These are phyloP conservation scores for Ehretia macrophylla DNA, from an alignment of 257 asterid species.

Conservation along the genomic window DNA sequence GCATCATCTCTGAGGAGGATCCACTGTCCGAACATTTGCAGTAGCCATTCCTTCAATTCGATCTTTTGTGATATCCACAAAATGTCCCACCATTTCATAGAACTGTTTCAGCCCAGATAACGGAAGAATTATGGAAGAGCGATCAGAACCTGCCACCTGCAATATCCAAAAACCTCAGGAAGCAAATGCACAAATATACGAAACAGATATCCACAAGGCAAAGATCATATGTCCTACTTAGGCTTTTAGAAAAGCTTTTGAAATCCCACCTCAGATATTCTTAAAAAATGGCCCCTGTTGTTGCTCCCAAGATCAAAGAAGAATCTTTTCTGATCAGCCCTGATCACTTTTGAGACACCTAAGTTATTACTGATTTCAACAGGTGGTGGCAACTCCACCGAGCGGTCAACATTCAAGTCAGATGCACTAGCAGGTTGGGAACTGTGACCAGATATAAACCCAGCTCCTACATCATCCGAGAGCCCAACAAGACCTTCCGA, in stretches of 20 bases:
- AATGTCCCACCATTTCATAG: constrained; percentile 93
- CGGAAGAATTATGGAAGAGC: constrained; percentile 93
- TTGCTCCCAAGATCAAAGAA: constrained; percentile 97
- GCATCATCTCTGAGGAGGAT: constrained; percentile 72
- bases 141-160: constrained; percentile 95
- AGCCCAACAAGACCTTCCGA: constrained; percentile 76
- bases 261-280: constrained; percentile 78
- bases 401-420: constrained; percentile 58
- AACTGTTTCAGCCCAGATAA: constrained; percentile 87
- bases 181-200: not conserved
- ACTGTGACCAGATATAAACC: constrained; percentile 86
- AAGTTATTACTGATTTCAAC: constrained; percentile 48
- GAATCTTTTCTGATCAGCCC: constrained; percentile 94
- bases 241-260: no score
- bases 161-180: not conserved
- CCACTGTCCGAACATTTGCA: constrained; percentile 81
- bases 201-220: not conserved
- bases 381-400: constrained; percentile 66
- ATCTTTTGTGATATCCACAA: constrained; percentile 86
- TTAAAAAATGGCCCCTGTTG: constrained; percentile 90
- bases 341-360: constrained; percentile 81
- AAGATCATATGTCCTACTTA: not conserved
- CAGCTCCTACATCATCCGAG: constrained; percentile 97
- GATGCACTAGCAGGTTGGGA: constrained; percentile 59
- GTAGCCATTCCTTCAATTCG: constrained; percentile 73